Base-by-base conservation (phyloP, 2,329 filamentous ascomycete species). In the Venturia oleaginea region DNA sequence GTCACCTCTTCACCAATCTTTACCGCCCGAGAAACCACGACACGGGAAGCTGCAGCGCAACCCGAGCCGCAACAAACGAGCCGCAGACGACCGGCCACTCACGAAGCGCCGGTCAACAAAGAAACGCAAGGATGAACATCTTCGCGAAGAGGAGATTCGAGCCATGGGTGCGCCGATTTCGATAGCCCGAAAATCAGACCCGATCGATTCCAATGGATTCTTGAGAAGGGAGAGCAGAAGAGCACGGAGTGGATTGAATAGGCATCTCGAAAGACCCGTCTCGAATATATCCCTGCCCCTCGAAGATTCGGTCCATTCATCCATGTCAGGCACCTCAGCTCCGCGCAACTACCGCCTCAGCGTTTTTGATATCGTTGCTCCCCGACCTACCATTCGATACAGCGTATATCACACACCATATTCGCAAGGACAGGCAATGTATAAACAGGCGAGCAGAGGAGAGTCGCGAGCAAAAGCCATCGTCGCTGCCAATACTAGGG, bases 61-160 rank as follows among this genome's bases (percentile, higher is more conserved):
- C 66, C 73, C 79, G 66, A 65, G 55, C 63, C 79, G 78, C 67
- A 81, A 80, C 69, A 90, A 87, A 73, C 83, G 84, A 69, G 81
- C 80, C 67, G 81, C 81, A 65, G 32, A 48, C 19, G 84, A 86
- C 61, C 78, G 78, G 6, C 74, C 79, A 30, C 76, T 88, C 34
- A 76, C 84, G 62, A 84, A 86, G 66, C 86, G 87, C 67, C 91
- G 86, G 71, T 89, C 89, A 48, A 92, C 86, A 78, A 95, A 76
- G 68, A 74, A 90, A 76, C 85, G 88, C 70, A 86, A 87, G 70
- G 87, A 88, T 69, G 90, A 95, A 67, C 84, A 86, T 72, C 82
- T 88, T 65, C 84, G 93, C 65, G 92, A 96, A 76, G 90, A 90
- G 67, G 91, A 96, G 76, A 92, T 97, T 72, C 90, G 87, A 72